Evolutionary conservation across 352 stramenopile species (phyloP).

Genomic region (Phytophthora parvispora): DNA sequence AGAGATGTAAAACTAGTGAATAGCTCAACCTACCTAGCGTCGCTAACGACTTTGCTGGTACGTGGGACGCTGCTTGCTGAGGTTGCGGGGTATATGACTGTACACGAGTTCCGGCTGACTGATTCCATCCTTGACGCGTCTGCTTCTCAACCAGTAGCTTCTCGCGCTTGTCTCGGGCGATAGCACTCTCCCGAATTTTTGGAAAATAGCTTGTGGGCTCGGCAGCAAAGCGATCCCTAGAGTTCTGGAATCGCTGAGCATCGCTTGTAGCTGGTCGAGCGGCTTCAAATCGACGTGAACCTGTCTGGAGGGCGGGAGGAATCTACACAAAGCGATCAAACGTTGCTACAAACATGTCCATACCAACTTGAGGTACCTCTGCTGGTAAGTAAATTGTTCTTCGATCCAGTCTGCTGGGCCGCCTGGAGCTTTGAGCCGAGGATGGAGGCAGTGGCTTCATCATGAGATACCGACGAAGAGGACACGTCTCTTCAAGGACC

Average conservation of each 20-base stretch:
- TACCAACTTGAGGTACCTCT: constrained; percentile 28
- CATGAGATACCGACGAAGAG: not conserved
- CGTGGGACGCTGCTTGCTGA: not conserved
- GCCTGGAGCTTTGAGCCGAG: constrained; percentile 4
- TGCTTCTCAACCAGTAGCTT: constrained; percentile 28
- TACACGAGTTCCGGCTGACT: not conserved
- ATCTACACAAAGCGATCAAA: constrained; percentile 26
- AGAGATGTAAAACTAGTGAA: not conserved
- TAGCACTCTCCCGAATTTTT: constrained; percentile 56
- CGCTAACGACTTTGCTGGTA: constrained; percentile 5
- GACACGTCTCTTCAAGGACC: constrained; percentile 14
- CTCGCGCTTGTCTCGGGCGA: constrained; percentile 52
- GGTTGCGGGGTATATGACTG: not conserved
- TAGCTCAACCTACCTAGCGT: constrained; percentile 13
- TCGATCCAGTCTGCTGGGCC: constrained; percentile 23
- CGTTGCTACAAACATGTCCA: not conserved
- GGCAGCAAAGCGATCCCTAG: constrained; percentile 37
- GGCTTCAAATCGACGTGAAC: constrained; percentile 30
- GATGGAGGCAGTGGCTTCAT: constrained; percentile 25
- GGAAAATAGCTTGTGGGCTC: constrained; percentile 62
- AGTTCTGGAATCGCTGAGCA: constrained; percentile 34
- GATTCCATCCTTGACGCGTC: constrained; percentile 9
- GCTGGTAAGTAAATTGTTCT: constrained; percentile 46
- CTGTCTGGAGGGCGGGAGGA: constrained; percentile 33
- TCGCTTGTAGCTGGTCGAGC: constrained; percentile 49